Evolutionary conservation across 2,329 filamentous ascomycete species (phyloP).

Genomic region (Mollisia scopiformis): DNA sequence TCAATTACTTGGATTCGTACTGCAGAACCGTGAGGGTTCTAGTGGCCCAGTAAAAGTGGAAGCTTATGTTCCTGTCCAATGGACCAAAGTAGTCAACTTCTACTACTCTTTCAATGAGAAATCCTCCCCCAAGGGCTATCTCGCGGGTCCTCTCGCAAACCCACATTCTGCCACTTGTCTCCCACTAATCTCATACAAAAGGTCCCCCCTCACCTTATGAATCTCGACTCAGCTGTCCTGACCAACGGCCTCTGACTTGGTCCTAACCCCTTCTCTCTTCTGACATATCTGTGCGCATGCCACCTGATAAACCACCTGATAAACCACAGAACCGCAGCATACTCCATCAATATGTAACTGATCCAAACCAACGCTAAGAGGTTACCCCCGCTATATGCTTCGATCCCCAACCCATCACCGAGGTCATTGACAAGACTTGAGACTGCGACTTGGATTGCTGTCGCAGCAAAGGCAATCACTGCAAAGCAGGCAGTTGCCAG

Average conservation of each 20-base stretch:
- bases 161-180: background rate
- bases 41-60: too few species aligned
- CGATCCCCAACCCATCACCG: slow-evolving; percentile 14
- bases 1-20: too few species aligned
- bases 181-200: background rate
- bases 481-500: slow-evolving; percentile 2
- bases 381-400: slow-evolving; percentile 2
- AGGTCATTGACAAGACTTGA: slow-evolving; percentile 6
- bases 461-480: background rate
- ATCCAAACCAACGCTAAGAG: slow-evolving; percentile 16
- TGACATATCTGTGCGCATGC: slow-evolving; percentile 11
- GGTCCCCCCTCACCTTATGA: background rate
- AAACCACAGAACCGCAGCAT: slow-evolving; percentile 9
- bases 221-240: background rate
- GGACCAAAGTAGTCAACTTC: too few species aligned
- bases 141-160: background rate
- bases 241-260: background rate
- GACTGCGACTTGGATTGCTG: slow-evolving; percentile 4
- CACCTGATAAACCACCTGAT: too few species aligned
- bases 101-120: too few species aligned
- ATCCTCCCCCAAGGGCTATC: too few species aligned
- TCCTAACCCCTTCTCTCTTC: background rate
- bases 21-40: too few species aligned
- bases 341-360: slow-evolving; percentile 15
- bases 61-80: too few species aligned